These are phyloP conservation scores for Malbranchea zuffiana DNA, from an alignment of 2,329 filamentous ascomycete species.

Conservation along the genomic window DNA sequence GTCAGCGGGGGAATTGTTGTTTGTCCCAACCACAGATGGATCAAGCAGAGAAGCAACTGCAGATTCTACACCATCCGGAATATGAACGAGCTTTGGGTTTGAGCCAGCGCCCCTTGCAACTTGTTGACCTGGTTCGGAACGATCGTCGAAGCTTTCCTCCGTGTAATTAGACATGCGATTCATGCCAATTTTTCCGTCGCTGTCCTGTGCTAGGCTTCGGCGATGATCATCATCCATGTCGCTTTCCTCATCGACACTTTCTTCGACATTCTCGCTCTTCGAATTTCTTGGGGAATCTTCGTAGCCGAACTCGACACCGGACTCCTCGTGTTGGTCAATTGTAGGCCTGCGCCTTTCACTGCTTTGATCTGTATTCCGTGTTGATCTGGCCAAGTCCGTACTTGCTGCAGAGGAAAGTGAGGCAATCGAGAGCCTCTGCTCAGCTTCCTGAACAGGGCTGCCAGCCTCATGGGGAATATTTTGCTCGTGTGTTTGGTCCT, in stretches of 20 bases:
- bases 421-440: slow-evolving; percentile 44
- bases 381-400: slow-evolving; percentile 46
- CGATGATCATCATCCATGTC: slow-evolving; percentile 13
- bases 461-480: slow-evolving; percentile 40
- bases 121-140: slow-evolving; percentile 54
- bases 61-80: slow-evolving; percentile 66
- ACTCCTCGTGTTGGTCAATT: slow-evolving; percentile 33
- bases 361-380: slow-evolving; percentile 43
- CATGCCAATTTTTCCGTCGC: slow-evolving; percentile 40
- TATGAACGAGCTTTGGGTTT: slow-evolving; percentile 67
- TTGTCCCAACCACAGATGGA: slow-evolving; percentile 59
- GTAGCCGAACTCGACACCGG: slow-evolving; percentile 29
- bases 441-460: slow-evolving; percentile 13
- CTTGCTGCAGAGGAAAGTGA: slow-evolving; percentile 49
- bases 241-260: slow-evolving; percentile 19
- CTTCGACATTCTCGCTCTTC: slow-evolving; percentile 18
- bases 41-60: slow-evolving; percentile 83
- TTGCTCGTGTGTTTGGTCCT: slow-evolving; percentile 51
- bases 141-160: slow-evolving; percentile 45
- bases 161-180: slow-evolving; percentile 40
- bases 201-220: slow-evolving; percentile 13
- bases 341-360: slow-evolving; percentile 42
- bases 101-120: slow-evolving; percentile 58
- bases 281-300: slow-evolving; percentile 24
- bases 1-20: slow-evolving; percentile 40